These are phyloP conservation scores for Penicillium robsamsonii DNA, from an alignment of 495 filamentous ascomycete genomes.

Conservation along the genomic window DNA sequence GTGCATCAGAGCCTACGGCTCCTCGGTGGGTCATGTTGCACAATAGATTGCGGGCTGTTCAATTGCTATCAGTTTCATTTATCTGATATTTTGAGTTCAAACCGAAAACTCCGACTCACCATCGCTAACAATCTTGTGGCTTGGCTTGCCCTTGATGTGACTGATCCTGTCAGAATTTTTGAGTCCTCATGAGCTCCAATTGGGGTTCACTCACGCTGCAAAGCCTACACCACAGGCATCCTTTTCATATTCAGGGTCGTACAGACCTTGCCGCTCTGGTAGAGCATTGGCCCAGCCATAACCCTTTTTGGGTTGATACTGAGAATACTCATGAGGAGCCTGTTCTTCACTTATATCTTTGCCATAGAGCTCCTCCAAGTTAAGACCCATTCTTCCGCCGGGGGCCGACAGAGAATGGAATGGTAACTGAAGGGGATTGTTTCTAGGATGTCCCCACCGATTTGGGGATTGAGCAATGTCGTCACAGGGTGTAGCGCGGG, in stretches of 20 bases:
- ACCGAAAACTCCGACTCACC: slow-evolving; percentile 55
- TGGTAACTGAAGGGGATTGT: slow-evolving; percentile 12
- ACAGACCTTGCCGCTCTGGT: slow-evolving; percentile 96
- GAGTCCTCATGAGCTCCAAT: slow-evolving; percentile 10
- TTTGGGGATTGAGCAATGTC: slow-evolving; percentile 25
- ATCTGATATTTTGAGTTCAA: neutral
- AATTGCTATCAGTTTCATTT: slow-evolving; percentile 11
- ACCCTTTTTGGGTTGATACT: slow-evolving; percentile 85
- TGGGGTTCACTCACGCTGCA: slow-evolving; percentile 71
- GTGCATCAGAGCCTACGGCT: slow-evolving; percentile 94
- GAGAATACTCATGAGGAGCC: slow-evolving; percentile 62
- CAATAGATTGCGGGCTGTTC: slow-evolving; percentile 79
- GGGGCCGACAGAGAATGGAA: slow-evolving; percentile 47
- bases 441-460: slow-evolving; percentile 23
- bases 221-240: slow-evolving; percentile 99
- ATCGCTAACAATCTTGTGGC: slow-evolving; percentile 99
- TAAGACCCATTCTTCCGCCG: slow-evolving; percentile 65
- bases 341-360: slow-evolving; percentile 60
- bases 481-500: slow-evolving; percentile 36
- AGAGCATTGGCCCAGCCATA: slow-evolving; percentile 93
- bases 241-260: slow-evolving; percentile 95
- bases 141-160: slow-evolving; percentile 95
- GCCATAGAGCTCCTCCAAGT: slow-evolving; percentile 64
- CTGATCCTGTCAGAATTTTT: slow-evolving; percentile 39
- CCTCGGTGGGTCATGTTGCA: slow-evolving; percentile 99